phyloP scores from a whole-genome alignment of 2,329 filamentous ascomycete species.

The Apiospora hydei region DNA sequence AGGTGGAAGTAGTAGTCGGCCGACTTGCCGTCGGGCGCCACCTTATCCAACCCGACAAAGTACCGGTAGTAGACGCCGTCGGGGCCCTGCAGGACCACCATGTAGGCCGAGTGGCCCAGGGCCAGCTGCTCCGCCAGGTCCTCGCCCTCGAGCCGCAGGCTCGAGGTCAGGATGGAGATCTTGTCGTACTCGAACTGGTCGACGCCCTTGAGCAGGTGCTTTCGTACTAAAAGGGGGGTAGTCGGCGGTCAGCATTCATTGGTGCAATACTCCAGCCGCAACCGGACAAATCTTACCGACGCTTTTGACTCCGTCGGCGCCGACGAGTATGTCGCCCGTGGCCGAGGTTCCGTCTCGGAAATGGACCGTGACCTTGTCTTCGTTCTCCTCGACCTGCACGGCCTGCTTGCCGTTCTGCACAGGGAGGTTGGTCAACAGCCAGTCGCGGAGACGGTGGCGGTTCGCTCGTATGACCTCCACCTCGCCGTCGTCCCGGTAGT shows the following conservation, averaged over 20 bases:
- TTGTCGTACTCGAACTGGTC: constrained; percentile 39
- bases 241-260: background rate
- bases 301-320: constrained; percentile 53
- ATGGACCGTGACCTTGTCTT: background rate
- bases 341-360: constrained; percentile 9
- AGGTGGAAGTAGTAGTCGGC: constrained; percentile 38
- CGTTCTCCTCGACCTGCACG: background rate
- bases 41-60: constrained; percentile 36
- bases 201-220: constrained; percentile 38
- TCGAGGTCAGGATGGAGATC: constrained; percentile 39
- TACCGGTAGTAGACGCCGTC: constrained; percentile 16
- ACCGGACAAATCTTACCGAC: constrained; percentile 24
- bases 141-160: constrained; percentile 36
- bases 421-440: background rate
- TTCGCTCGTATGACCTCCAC: background rate
- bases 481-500: background rate
- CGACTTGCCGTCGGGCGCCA: constrained; percentile 33
- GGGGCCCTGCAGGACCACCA: constrained; percentile 30
- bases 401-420: constrained; percentile 9
- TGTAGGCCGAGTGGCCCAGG: constrained; percentile 42
- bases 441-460: background rate
- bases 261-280: background rate
- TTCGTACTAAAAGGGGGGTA: constrained; percentile 34
- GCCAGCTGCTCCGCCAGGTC: constrained; percentile 42
- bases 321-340: constrained; percentile 50